These are phyloP conservation scores for Podospora pseudocomata DNA, from an alignment of 495 filamentous ascomycete genomes.

Conservation along the genomic window DNA sequence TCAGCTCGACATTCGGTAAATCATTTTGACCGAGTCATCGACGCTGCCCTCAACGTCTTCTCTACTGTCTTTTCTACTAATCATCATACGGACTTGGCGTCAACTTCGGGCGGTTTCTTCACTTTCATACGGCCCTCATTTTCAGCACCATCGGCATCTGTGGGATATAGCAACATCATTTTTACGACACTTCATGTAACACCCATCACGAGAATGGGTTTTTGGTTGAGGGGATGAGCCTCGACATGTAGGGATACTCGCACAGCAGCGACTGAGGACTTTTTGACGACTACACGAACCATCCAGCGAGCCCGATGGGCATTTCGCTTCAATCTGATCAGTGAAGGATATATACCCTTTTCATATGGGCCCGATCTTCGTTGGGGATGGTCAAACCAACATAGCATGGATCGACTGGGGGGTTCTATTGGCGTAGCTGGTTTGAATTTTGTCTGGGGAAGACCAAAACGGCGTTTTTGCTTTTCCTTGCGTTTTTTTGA, in stretches of 20 bases:
- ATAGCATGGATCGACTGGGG: neutral
- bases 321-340: conserved; percentile 1
- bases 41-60: neutral
- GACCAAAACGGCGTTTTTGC: conserved; percentile 8
- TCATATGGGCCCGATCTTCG: neutral
- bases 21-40: neutral
- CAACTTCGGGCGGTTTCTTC: neutral
- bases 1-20: conserved; percentile 58
- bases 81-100: conserved; percentile 1
- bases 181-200: neutral
- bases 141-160: neutral
- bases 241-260: neutral
- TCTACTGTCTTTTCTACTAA: conserved; percentile 6
- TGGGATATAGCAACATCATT: conserved; percentile 3
- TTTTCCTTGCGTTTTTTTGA: neutral
- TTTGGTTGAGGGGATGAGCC: neutral
- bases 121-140: neutral
- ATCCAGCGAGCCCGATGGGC: neutral
- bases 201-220: neutral
- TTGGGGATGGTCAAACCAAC: neutral
- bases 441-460: conserved; percentile 5
- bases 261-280: neutral
- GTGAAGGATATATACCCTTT: neutral
- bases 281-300: neutral
- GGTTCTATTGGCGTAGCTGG: neutral